A percentile compares a stretch with the other conserved stretches of the same genome.
These are phyloP conservation scores for Trypanosoma melophagium DNA, from an alignment of 208 protist genomes.

Conservation along the genomic window DNA sequence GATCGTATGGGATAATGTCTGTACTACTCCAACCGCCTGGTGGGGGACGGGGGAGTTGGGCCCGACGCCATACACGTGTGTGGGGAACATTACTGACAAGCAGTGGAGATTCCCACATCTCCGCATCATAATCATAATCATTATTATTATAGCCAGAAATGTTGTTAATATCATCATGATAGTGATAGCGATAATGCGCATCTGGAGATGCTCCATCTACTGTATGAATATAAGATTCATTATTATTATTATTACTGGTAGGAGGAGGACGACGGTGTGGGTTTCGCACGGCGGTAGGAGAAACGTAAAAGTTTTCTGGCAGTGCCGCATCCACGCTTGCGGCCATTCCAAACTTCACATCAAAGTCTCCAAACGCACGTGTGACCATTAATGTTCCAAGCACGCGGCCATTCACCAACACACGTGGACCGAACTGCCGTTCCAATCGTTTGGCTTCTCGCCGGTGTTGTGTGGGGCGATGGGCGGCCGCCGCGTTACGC, in stretches of 20 bases:
- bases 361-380: slow-evolving; percentile 75
- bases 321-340: too few relatives aligned
- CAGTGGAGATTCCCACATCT: slow-evolving; percentile 14
- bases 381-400: slow-evolving; percentile 62
- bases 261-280: neutral
- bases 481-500: slow-evolving; percentile 29
- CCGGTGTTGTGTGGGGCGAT: slow-evolving; percentile 26
- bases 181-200: too few relatives aligned
- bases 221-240: too few relatives aligned
- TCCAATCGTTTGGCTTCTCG: neutral
- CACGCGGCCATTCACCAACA: slow-evolving; percentile 38
- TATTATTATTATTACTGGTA: neutral
- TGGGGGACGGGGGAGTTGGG: neutral
- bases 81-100: slow-evolving; percentile 32
- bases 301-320: too few relatives aligned
- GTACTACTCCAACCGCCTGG: neutral
- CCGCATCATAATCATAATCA: neutral
- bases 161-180: too few relatives aligned
- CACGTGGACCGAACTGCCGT: neutral
- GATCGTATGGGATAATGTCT: slow-evolving; percentile 21
- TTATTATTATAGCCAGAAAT: too few relatives aligned
- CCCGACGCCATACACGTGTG: slow-evolving; percentile 16
- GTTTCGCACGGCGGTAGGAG: neutral
- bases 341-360: slow-evolving; percentile 43
- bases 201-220: too few relatives aligned